Conservation (phyloP, 2,329 filamentous ascomycete species). For the Nigrospora sphaerica region DNA sequence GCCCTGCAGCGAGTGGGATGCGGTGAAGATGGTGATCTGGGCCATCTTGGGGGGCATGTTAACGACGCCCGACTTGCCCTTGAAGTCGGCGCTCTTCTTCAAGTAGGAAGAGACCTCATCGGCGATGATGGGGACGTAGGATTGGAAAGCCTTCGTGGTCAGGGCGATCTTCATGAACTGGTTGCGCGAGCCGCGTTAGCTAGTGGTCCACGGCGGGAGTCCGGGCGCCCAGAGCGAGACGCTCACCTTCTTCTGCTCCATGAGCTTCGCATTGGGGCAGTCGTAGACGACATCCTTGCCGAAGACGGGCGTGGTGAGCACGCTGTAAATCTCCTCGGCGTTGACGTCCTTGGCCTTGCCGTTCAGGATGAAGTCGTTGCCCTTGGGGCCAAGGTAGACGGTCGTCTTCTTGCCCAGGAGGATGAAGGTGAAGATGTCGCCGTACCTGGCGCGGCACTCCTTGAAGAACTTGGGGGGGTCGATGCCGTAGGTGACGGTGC, state of each 20-base stretch:
- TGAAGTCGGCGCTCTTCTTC: slow-evolving; percentile 59
- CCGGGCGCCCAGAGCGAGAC: not conserved
- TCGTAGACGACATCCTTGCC: slow-evolving; percentile 85
- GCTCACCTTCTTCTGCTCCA: slow-evolving; percentile 89
- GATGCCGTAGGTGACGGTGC: slow-evolving; percentile 90
- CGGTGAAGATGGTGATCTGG: slow-evolving; percentile 85
- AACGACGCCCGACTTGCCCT: slow-evolving; percentile 59
- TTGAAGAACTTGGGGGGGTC: slow-evolving; percentile 85
- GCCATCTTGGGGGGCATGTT: slow-evolving; percentile 72
- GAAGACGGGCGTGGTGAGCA: slow-evolving; percentile 66
- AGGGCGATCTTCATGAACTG: slow-evolving; percentile 78
- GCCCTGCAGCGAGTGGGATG: slow-evolving; percentile 78
- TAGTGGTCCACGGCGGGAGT: not conserved
- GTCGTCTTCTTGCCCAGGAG: slow-evolving; percentile 86
- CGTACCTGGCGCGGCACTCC: slow-evolving; percentile 73
- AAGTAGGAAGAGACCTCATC: slow-evolving; percentile 68
- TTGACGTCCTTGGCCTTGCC: slow-evolving; percentile 85
- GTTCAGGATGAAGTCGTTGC: slow-evolving; percentile 88
- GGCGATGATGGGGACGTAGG: slow-evolving; percentile 73
- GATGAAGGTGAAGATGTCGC: slow-evolving; percentile 84
- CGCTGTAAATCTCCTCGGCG: slow-evolving; percentile 83
- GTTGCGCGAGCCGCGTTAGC: not conserved
- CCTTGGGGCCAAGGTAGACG: slow-evolving; percentile 71
- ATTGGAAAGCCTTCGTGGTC: slow-evolving; percentile 65
- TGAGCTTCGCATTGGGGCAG: slow-evolving; percentile 83